Conservation (phyloP, 306 rosid species). For the Prunus mume region DNA sequence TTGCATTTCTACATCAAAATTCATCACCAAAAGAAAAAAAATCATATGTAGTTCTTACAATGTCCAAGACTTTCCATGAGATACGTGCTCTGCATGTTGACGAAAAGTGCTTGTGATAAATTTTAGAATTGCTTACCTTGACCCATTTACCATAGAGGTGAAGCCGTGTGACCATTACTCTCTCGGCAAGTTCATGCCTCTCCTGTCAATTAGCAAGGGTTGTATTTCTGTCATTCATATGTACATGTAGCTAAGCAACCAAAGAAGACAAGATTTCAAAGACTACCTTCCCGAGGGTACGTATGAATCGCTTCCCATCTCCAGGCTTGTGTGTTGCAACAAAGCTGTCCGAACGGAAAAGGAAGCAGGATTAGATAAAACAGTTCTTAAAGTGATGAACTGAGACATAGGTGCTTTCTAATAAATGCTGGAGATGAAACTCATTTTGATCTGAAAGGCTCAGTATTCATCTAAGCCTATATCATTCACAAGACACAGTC, state of each 20-base stretch:
- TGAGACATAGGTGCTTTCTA: neutral
- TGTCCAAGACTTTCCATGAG: neutral
- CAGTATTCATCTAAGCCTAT: too few species aligned
- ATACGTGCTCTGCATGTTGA: conserved; percentile 4
- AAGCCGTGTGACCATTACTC: conserved; percentile 96
- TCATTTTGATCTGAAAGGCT: too few species aligned
- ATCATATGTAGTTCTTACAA: neutral
- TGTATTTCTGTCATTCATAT: neutral
- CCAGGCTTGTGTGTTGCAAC: conserved; percentile 72
- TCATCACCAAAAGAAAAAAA: neutral
- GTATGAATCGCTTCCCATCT: conserved; percentile 76
- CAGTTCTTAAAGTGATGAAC: neutral
- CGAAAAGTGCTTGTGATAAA: neutral
- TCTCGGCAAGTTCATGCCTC: conserved; percentile 85
- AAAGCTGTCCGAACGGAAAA: conserved; percentile 49
- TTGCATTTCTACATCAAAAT: conserved; percentile 68
- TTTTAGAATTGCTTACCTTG: conserved; percentile 50
- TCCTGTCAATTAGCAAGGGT: conserved; percentile 49
- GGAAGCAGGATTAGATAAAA: conserved; percentile 3
- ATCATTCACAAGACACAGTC: too few species aligned
- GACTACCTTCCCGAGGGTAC: conserved; percentile 77
- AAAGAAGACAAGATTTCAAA: conserved; percentile 4
- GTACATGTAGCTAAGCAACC: neutral
- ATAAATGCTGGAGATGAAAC: neutral
- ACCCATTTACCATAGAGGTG: conserved; percentile 92